A percentile compares a stretch with the other conserved stretches of the same genome.
Conservation (phyloP, 2,329 filamentous ascomycete species). For the Colletotrichum viniferum region DNA sequence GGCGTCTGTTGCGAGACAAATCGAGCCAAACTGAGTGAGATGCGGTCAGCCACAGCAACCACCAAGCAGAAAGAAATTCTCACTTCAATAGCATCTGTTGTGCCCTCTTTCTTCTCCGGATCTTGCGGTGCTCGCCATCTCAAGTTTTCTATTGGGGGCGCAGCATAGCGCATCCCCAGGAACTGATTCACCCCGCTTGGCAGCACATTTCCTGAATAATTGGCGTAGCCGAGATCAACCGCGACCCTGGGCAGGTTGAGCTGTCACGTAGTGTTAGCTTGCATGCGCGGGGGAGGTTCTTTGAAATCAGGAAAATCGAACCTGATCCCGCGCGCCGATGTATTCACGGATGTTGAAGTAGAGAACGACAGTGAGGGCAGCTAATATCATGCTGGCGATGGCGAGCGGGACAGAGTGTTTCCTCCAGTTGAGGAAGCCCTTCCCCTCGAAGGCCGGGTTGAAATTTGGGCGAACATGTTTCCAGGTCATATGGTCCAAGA, state of each 20-base stretch:
- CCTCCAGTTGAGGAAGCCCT: constrained; percentile 8
- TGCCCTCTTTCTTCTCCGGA: constrained; percentile 36
- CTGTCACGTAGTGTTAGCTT: neutral
- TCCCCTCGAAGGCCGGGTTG: constrained; percentile 10
- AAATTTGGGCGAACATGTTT: constrained; percentile 4
- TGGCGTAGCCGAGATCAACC: constrained; percentile 49
- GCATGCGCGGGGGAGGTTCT: neutral
- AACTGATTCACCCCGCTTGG: constrained; percentile 47
- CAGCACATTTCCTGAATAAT: constrained; percentile 44
- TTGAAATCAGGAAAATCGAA: neutral
- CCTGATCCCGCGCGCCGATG: constrained; percentile 4
- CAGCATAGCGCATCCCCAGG: constrained; percentile 56
- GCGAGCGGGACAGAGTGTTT: constrained; percentile 6
- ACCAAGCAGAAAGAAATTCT: neutral
- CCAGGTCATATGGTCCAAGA: constrained; percentile 17
- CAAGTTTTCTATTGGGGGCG: constrained; percentile 52
- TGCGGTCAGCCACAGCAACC: neutral
- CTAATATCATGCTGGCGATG: constrained; percentile 19
- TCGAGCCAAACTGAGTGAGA: constrained; percentile 48
- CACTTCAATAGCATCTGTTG: constrained; percentile 41
- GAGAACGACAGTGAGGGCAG: constrained; percentile 13
- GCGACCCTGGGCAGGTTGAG: constrained; percentile 11
- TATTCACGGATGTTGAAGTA: constrained; percentile 13
- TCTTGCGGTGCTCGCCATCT: constrained; percentile 55
- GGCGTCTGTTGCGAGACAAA: constrained; percentile 45